Evolutionary conservation across 345 rosid species (phyloP), one percentile per base, ranked within the genome.

Genomic region (Murraya koenigii): DNA sequence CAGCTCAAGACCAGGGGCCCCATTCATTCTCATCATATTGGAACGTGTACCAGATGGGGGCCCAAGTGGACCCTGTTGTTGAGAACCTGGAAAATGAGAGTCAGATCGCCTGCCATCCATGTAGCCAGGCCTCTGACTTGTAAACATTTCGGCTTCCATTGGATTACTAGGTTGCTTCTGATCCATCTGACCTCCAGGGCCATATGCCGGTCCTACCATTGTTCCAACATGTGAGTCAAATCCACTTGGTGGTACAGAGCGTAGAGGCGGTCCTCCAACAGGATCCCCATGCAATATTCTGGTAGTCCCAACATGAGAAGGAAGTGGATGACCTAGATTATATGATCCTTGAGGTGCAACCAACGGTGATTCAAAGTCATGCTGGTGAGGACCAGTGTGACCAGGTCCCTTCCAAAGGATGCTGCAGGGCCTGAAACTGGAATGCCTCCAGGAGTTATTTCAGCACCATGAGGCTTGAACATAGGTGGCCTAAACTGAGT

Each of bases 81-180:
- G 30, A 35, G 66, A 56, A 44, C 68, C 79, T 19, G 74, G 72
- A 58, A 77, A 61, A 76, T 70, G 71, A 49, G 75, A 66, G 75
- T 85, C 87, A 71, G 82, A 66, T 55, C 26, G 78, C 75, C 86
- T 80, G 20, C 80, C 83, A 80, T 87, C 88, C 67, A 38, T 59
- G 65, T 74, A 81, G 74, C 67, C 77, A 71, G 77, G 82, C 79
- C 85, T 80, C 74, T 69, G 84, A 56, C 67, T 73, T 20, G 78
- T 69, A 38, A 79, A 77, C 66, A 67, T 74, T 65, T 82, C 85
- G 25, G 79, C 82, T 68, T 78, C 82, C 71, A 72, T 36, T n/a
- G 78, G 38, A 60, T 77, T 81, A 36, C 69, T 70, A n/a, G 74
- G 61, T 44, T 28, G 80, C 52, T 68, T 81, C 60, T 75, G 79